Evolutionary conservation across 345 rosid genomes (phyloP), one percentile per base, ranked within the genome.

Genomic region (Zanthoxylum bungeanum): DNA sequence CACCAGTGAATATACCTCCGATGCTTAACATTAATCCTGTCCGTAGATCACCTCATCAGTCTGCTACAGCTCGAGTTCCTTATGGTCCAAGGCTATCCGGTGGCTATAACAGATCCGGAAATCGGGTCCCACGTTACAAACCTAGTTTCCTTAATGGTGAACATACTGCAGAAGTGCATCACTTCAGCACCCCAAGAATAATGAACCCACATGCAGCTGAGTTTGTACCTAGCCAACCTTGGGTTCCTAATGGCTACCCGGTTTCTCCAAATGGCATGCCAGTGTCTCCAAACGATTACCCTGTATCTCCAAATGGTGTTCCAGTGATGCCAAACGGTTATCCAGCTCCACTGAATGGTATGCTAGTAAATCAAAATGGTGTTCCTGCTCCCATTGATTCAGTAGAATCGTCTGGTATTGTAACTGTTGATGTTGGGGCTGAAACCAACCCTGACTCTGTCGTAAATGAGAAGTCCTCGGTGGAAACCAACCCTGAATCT

Each of bases 191-290:
- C 55, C 92, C 88, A 53, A 83, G 85, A 77, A 84, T 95, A 74
- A 92, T 95, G 99, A 95, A 92, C 75, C 98, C 99, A n/a, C 98
- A 95, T 79, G 99, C 98, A 1, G 97, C 91, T 64, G 98, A 90
- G 83, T 95, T 89, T 71, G 82, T 92, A 42, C 99, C 96, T 24
- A 78, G 92, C 71, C 97, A 87, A 76, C 91, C 98, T 66, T 95
- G 99, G 99, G 79, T 90, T 71, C 79, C 92, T 28, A 86, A 86
- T 76, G 93, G 95, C 68, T 90, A 86, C 80, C 85, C 88, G 19
- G 77, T 88, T 68, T 83, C 93, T 52, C 92, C 89, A 27, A 85
- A 82, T 77, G 91, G 89, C 31, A 49, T 77, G 71, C 87, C 88
- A 34, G 42, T 85, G 39, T 79, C 88, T 60, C 90, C 88, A 60